A percentile compares a stretch with the other conserved stretches of the same genome.
Conservation (phyloP, 2,329 filamentous ascomycete species). For the Neonectria hederae region DNA sequence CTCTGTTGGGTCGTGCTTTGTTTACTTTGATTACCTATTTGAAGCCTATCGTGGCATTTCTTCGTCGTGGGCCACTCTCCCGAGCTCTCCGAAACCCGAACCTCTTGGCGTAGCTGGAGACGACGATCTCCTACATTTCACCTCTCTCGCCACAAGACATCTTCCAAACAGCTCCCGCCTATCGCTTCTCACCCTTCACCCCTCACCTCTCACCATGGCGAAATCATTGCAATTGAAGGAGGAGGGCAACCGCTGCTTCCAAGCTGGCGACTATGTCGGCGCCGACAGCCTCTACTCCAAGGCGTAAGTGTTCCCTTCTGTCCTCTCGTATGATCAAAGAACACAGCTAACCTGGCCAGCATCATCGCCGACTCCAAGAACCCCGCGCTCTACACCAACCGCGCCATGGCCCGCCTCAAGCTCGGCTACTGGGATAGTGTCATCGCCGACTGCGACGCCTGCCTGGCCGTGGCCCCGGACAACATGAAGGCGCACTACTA, state of each 20-base stretch:
- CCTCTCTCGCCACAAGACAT: neutral
- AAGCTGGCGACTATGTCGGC: conserved; percentile 68
- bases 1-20: neutral
- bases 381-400: conserved; percentile 86
- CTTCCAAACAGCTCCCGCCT: neutral
- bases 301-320: conserved; percentile 58
- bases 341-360: conserved; percentile 50
- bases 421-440: conserved; percentile 77
- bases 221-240: conserved; percentile 59
- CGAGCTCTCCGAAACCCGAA: conserved; percentile 10
- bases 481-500: conserved; percentile 88
- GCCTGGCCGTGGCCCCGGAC: conserved; percentile 70
- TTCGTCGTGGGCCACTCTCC: neutral
- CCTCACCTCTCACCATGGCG: conserved; percentile 41
- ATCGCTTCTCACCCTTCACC: neutral
- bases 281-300: conserved; percentile 78
- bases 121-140: neutral
- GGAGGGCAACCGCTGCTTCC: conserved; percentile 73
- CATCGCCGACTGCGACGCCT: conserved; percentile 79
- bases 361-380: conserved; percentile 83
- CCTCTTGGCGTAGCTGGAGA: neutral
- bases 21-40: neutral
- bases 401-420: conserved; percentile 83
- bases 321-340: neutral
- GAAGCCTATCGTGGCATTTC: neutral